Conservation (phyloP, 2,329 filamentous ascomycete genomes). For the Camillea tinctor region DNA sequence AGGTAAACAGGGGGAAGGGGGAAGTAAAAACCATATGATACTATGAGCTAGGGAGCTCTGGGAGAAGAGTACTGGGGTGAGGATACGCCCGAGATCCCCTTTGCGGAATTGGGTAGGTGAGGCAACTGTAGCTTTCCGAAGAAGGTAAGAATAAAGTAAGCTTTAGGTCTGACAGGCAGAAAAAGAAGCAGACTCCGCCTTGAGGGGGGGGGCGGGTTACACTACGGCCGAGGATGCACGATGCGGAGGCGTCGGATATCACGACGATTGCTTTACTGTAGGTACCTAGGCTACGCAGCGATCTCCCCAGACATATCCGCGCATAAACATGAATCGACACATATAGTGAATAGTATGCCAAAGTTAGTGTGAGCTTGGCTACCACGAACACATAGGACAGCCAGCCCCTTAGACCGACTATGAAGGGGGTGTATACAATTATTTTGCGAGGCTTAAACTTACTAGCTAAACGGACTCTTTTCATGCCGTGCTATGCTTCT, state of each 20-base stretch:
- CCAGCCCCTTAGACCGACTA: background rate
- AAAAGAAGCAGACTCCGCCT: background rate
- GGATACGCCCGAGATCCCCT: background rate
- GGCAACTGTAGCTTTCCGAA: background rate
- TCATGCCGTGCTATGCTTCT: background rate
- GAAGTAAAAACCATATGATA: background rate
- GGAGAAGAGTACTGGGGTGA: background rate
- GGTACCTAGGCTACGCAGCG: background rate
- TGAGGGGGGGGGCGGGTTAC: background rate
- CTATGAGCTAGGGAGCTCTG: background rate
- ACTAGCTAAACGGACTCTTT: background rate
- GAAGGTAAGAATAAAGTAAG: background rate
- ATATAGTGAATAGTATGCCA: background rate
- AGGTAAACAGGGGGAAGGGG: background rate
- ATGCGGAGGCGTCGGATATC: background rate
- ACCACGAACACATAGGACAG: background rate
- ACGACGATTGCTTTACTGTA: background rate
- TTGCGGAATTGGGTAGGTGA: background rate
- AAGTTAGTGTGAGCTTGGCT: background rate
- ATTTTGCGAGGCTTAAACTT: background rate
- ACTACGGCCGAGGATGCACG: background rate
- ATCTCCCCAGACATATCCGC: background rate
- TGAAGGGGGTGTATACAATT: background rate
- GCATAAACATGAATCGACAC: no score
- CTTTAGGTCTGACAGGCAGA: background rate